A percentile compares a stretch with the other conserved stretches of the same genome.
phyloP scores from a whole-genome alignment of 2,329 filamentous ascomycete genomes.

The Tolypocladium guangdongense region DNA sequence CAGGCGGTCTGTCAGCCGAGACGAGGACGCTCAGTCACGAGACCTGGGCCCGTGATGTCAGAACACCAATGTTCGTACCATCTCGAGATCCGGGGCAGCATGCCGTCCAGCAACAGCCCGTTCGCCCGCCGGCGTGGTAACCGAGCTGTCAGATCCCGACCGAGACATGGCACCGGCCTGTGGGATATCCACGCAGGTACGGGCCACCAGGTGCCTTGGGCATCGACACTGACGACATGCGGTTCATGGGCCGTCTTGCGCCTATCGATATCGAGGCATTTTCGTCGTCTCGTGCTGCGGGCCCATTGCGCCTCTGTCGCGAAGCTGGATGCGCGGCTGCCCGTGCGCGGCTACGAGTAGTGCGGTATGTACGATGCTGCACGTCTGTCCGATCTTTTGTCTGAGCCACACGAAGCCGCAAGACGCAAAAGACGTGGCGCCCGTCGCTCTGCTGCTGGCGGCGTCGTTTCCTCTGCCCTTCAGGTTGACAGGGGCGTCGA shows the following conservation, averaged over 20 bases:
- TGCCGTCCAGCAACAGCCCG: neutral
- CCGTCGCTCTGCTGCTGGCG: too few species aligned
- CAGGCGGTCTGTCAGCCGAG: too few species aligned
- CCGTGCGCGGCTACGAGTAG: too few species aligned
- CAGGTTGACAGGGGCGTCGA: constrained; percentile 1
- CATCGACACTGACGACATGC: neutral
- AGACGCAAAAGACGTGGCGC: too few species aligned
- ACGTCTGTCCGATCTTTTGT: neutral
- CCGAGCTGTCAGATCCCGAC: neutral
- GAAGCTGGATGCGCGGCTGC: neutral
- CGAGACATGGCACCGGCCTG: neutral
- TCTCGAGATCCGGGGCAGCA: neutral
- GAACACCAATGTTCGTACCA: too few species aligned
- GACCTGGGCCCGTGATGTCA: neutral
- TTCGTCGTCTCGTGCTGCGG: neutral
- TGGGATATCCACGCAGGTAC: too few species aligned
- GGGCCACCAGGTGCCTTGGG: neutral
- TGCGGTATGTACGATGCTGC: constrained; percentile 1
- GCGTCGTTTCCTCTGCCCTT: neutral
- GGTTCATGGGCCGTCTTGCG: neutral
- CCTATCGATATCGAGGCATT: neutral
- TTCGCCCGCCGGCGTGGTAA: neutral
- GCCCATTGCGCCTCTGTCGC: constrained; percentile 2
- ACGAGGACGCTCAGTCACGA: neutral
- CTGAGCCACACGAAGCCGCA: neutral